phyloP scores from a whole-genome alignment of 2,329 filamentous ascomycete species.

The Penicillium italicum region DNA sequence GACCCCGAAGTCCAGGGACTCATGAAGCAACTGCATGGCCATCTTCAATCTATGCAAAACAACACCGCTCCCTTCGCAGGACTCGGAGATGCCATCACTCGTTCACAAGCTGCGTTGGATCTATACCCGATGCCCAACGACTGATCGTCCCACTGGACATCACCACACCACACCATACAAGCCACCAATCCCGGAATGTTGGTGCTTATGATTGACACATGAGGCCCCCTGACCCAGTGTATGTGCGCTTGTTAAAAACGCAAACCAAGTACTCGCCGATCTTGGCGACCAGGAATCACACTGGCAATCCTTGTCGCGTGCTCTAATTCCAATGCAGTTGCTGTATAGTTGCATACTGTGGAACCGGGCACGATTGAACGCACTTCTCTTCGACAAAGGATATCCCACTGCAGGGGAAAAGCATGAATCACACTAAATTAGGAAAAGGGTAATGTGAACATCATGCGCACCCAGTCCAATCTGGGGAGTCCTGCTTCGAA shows the following conservation, averaged over 20 bases:
- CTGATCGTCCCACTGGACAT: slow-evolving; percentile 18
- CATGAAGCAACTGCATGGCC: slow-evolving; percentile 41
- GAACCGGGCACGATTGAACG: background rate
- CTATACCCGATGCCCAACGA: slow-evolving; percentile 31
- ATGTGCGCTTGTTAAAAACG: background rate
- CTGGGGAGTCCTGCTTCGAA: background rate
- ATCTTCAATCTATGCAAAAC: slow-evolving; percentile 45
- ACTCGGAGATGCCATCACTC: slow-evolving; percentile 37
- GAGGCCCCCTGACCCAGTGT: slow-evolving; percentile 23
- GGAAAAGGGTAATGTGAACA: background rate
- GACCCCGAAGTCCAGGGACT: slow-evolving; percentile 38
- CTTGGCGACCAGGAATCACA: background rate
- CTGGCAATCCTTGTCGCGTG: slow-evolving; percentile 6
- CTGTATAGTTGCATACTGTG: slow-evolving; percentile 3
- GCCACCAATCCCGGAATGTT: background rate
- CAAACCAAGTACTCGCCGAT: background rate
- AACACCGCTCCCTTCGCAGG: slow-evolving; percentile 39
- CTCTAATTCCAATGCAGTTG: slow-evolving; percentile 6
- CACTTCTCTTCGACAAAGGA: background rate
- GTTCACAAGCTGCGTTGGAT: slow-evolving; percentile 37
- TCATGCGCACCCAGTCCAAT: background rate
- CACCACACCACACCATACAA: background rate
- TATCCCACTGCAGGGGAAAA: background rate
- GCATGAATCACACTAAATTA: background rate
- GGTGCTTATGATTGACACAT: slow-evolving; percentile 25